A percentile compares a stretch with the other conserved stretches of the same genome.
Evolutionary conservation across 1,284 basidiomycete species (phyloP).

Genomic region (Farysia itapuensis): DNA sequence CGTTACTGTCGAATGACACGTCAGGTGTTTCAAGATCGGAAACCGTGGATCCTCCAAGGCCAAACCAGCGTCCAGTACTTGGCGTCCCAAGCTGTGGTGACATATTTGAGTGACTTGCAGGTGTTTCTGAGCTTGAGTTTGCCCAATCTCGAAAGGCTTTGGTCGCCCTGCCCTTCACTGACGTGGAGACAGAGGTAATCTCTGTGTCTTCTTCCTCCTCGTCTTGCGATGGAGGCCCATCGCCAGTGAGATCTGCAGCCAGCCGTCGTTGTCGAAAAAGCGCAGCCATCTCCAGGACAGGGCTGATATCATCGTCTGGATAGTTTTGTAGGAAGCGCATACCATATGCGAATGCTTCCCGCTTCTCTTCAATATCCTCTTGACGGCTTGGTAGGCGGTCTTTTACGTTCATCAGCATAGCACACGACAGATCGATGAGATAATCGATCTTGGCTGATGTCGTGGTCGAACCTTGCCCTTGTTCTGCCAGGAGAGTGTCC

Average conservation of each 20-base stretch:
- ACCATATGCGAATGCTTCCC: slow-evolving; percentile 40
- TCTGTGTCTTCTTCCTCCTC: slow-evolving; percentile 21
- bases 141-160: slow-evolving; percentile 34
- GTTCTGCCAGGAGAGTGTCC: slow-evolving; percentile 54
- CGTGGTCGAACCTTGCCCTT: slow-evolving; percentile 9
- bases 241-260: slow-evolving; percentile 48
- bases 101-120: background rate
- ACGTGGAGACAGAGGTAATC: slow-evolving; percentile 1
- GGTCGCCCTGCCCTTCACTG: slow-evolving; percentile 21
- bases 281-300: slow-evolving; percentile 44
- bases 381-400: slow-evolving; percentile 9
- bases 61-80: slow-evolving; percentile 30
- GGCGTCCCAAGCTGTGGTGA: slow-evolving; percentile 1
- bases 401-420: slow-evolving; percentile 46
- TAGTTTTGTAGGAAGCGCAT: slow-evolving; percentile 50
- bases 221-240: slow-evolving; percentile 34
- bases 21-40: slow-evolving; percentile 6
- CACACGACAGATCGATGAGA: slow-evolving; percentile 53
- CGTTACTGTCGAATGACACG: slow-evolving; percentile 11
- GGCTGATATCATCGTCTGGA: slow-evolving; percentile 46
- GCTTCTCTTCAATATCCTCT: slow-evolving; percentile 13
- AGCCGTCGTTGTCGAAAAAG: slow-evolving; percentile 42
- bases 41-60: slow-evolving; percentile 1
- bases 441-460: slow-evolving; percentile 51
- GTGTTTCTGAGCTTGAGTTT: background rate